Percentiles rank a stretch among this genome's conserved stretches.
These are phyloP conservation scores for Phytophthora meadii DNA, from an alignment of 352 stramenopile species.

Conservation along the genomic window DNA sequence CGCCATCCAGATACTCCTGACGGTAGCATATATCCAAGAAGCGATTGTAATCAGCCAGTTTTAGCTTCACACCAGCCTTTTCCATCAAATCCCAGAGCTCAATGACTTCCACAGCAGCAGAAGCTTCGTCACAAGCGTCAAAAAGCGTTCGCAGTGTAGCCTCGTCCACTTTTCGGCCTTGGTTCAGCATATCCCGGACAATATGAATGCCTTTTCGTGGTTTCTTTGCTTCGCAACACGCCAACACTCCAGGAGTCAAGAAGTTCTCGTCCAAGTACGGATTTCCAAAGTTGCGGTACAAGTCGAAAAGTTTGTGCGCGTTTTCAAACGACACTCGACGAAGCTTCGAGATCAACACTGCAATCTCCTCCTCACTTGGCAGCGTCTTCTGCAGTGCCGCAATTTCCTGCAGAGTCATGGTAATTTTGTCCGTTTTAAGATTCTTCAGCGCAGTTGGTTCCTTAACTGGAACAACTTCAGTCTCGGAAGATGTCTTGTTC, in stretches of 20 bases:
- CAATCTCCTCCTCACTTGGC: conserved; percentile 72
- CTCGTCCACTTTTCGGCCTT: conserved; percentile 85
- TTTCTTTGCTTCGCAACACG: conserved; percentile 82
- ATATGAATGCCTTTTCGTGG: conserved; percentile 77
- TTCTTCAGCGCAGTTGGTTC: conserved; percentile 44
- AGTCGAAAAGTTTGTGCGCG: conserved; percentile 80
- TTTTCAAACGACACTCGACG: conserved; percentile 78
- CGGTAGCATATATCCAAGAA: conserved; percentile 84
- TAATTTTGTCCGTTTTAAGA: conserved; percentile 68
- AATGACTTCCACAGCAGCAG: conserved; percentile 64
- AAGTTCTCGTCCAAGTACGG: conserved; percentile 86
- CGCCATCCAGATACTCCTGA: conserved; percentile 78
- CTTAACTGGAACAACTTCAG: conserved; percentile 25
- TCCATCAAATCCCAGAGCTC: conserved; percentile 79
- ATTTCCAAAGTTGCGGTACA: conserved; percentile 89
- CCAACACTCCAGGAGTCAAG: conserved; percentile 76
- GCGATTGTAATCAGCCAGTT: conserved; percentile 67
- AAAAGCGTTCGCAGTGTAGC: conserved; percentile 76
- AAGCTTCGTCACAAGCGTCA: conserved; percentile 75
- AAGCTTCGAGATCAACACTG: conserved; percentile 60
- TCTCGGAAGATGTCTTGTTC: conserved; percentile 10
- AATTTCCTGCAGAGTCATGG: conserved; percentile 77
- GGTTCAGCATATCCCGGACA: conserved; percentile 83
- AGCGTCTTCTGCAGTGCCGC: conserved; percentile 76
- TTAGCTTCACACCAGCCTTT: conserved; percentile 58